These are phyloP conservation scores for Violaceomyces palustris DNA, from an alignment of 1,284 basidiomycete genomes.

Conservation along the genomic window DNA sequence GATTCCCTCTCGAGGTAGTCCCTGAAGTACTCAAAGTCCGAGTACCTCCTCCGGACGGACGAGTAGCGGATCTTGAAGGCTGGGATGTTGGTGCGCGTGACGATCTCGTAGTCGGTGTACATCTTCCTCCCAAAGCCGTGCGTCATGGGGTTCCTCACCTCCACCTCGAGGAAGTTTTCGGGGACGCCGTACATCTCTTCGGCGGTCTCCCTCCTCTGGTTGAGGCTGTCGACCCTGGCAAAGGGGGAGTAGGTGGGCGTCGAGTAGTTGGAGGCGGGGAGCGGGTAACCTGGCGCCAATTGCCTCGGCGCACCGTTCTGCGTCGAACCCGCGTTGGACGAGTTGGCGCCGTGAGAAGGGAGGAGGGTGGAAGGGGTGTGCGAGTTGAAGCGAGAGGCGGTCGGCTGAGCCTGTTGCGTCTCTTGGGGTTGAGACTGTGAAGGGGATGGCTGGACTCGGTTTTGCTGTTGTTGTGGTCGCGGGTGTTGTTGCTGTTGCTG, in stretches of 20 bases:
- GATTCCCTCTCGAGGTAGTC: constrained; percentile 96
- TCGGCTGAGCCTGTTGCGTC: not conserved
- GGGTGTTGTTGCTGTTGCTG: constrained; percentile 2
- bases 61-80: constrained; percentile 96
- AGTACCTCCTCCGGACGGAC: constrained; percentile 86
- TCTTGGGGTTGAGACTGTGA: not conserved
- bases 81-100: constrained; percentile 97
- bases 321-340: constrained; percentile 3
- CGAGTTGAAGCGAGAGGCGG: constrained; percentile 21
- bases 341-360: constrained; percentile 15
- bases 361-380: constrained; percentile 30
- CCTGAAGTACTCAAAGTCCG: constrained; percentile 97
- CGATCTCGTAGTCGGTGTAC: constrained; percentile 99
- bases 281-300: constrained; percentile 31
- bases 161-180: constrained; percentile 97
- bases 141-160: constrained; percentile 92
- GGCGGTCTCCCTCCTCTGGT: constrained; percentile 52
- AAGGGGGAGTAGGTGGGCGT: constrained; percentile 47
- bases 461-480: not conserved
- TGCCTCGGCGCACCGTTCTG: constrained; percentile 9
- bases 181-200: constrained; percentile 89
- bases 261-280: constrained; percentile 31
- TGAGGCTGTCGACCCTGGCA: constrained; percentile 45
- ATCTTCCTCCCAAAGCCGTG: constrained; percentile 77
- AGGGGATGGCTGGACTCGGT: not conserved